Evolutionary conservation across 169 alveolate genomes (phyloP).

Genomic region (Plasmodium chabaudi): DNA sequence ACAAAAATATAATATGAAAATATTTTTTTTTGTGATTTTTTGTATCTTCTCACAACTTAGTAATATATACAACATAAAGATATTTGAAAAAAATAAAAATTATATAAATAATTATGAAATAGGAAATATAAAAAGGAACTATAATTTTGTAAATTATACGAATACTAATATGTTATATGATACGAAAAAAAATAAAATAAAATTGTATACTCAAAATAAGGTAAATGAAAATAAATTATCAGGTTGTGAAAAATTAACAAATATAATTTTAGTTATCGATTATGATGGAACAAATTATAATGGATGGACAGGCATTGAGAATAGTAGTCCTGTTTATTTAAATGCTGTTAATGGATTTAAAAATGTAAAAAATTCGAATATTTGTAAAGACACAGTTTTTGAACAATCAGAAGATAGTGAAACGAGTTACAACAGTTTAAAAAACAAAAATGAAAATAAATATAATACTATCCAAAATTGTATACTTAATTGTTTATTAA

Average conservation of each 20-base stretch:
- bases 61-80: too few relatives aligned
- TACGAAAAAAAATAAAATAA: background rate
- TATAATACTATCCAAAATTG: slow-evolving; percentile 75
- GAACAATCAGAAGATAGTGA: too few relatives aligned
- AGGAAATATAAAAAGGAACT: background rate
- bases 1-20: too few relatives aligned
- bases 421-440: background rate
- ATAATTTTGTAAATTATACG: background rate
- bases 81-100: too few relatives aligned
- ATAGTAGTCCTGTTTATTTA: slow-evolving; percentile 49
- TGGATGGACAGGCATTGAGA: slow-evolving; percentile 83
- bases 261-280: slow-evolving; percentile 77
- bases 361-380: slow-evolving; percentile 3
- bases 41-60: too few relatives aligned
- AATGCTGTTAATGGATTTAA: slow-evolving; percentile 26
- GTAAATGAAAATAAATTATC: background rate
- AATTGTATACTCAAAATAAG: too few relatives aligned
- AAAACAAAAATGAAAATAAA: background rate
- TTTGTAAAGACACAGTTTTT: too few relatives aligned
- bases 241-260: slow-evolving; percentile 68
- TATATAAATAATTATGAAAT: too few relatives aligned
- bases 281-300: slow-evolving; percentile 83
- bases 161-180: background rate
- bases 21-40: too few relatives aligned
- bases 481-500: slow-evolving; percentile 76